Percentiles rank a stretch among this genome's conserved stretches.
These are phyloP conservation scores for Linum lewisii DNA, from an alignment of 345 rosid genomes.

Conservation along the genomic window DNA sequence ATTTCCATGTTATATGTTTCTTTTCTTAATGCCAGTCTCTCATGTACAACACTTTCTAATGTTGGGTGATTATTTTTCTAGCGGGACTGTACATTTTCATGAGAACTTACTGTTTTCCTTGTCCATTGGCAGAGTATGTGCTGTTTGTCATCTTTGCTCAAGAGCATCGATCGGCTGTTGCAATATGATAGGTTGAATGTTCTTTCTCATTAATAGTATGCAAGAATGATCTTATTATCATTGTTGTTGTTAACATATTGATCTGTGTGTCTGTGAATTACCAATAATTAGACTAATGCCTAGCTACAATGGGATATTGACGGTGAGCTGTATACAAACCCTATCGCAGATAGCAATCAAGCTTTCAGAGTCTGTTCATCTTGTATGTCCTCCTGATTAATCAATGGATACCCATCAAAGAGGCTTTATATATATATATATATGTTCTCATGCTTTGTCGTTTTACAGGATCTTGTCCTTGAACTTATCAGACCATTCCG, in stretches of 20 bases:
- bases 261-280: conserved; percentile 9
- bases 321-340: conserved; percentile 83
- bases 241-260: conserved; percentile 2
- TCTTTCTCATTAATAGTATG: background rate
- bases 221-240: background rate
- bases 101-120: conserved; percentile 7
- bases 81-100: background rate
- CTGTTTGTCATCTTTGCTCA: conserved; percentile 83
- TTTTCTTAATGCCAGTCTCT: background rate
- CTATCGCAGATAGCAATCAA: conserved; percentile 75
- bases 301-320: conserved; percentile 88
- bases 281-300: conserved; percentile 68
- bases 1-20: background rate
- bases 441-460: conserved; percentile 16
- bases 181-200: conserved; percentile 76
- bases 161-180: conserved; percentile 86
- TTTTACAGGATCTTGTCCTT: conserved; percentile 61
- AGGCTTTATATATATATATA: conserved; percentile 9
- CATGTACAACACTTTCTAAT: background rate
- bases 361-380: conserved; percentile 68
- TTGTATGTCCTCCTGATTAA: conserved; percentile 36
- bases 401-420: background rate
- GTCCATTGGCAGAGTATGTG: conserved; percentile 54
- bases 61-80: background rate
- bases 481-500: conserved; percentile 72